A percentile compares a stretch with the other conserved stretches of the same genome.
Evolutionary conservation across 1,139 yeast species (phyloP).

Genomic region (Trichomonascaceae sp.): DNA sequence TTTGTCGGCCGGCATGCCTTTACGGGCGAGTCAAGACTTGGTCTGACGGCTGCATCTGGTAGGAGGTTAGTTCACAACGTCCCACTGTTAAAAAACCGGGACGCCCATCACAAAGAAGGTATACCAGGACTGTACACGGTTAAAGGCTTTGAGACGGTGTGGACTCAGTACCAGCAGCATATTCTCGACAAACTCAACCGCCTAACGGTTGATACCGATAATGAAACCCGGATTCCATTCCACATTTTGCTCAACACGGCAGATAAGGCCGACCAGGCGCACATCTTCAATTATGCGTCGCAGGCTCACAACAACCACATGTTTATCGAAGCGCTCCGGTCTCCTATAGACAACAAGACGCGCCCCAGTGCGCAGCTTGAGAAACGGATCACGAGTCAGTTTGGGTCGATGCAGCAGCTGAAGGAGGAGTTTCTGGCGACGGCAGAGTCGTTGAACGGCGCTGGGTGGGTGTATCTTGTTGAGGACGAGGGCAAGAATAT

Average conservation of each 20-base stretch:
- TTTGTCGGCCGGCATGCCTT: too few species aligned
- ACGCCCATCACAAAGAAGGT: conserved; percentile 35
- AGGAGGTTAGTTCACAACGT: conserved; percentile 67
- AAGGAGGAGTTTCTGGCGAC: conserved; percentile 39
- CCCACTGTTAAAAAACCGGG: conserved; percentile 41
- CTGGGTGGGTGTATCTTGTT: conserved; percentile 84
- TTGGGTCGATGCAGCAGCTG: conserved; percentile 39
- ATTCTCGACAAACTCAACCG: conserved; percentile 60
- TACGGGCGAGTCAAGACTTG: too few species aligned
- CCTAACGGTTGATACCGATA: conserved; percentile 53
- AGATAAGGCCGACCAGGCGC: conserved; percentile 52
- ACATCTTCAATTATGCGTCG: conserved; percentile 75
- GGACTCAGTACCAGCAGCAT: conserved; percentile 76
- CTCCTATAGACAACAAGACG: conserved; percentile 13
- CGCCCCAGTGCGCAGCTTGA: conserved; percentile 22
- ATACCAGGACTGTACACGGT: conserved; percentile 61
- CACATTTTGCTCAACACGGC: conserved; percentile 67
- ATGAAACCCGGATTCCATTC: conserved; percentile 67
- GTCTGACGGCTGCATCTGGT: too few species aligned
- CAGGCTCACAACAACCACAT: conserved; percentile 90
- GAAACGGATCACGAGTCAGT: conserved; percentile 24
- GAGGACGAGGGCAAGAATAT: conserved; percentile 60
- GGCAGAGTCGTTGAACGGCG: conserved; percentile 47
- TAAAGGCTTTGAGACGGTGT: conserved; percentile 60
- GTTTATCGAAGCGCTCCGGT: conserved; percentile 56